phyloP scores from a whole-genome alignment of 257 asterid species.

The Solanum corneliomulleri region DNA sequence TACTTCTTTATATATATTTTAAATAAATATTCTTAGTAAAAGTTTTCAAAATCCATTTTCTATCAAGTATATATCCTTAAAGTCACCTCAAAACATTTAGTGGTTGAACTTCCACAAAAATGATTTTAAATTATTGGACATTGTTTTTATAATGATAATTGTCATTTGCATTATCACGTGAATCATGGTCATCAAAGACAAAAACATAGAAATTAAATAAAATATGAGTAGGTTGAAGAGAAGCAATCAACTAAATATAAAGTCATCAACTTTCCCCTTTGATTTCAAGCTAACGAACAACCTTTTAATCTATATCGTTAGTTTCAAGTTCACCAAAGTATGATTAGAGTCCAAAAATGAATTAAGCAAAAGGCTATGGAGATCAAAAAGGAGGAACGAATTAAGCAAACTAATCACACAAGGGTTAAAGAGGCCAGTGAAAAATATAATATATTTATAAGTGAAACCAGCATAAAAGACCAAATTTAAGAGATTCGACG shows the following conservation, averaged over 20 bases:
- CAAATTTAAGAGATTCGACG: neutral
- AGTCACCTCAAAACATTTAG: neutral
- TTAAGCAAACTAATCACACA: too few species aligned
- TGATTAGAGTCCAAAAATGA: too few species aligned
- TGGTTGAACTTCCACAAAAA: neutral
- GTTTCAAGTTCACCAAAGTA: neutral
- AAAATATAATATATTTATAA: neutral
- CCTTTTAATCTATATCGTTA: too few species aligned
- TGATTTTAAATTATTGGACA: too few species aligned
- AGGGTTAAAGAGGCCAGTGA: neutral
- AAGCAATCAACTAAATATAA: neutral
- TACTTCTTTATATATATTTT: neutral
- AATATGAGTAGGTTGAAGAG: neutral
- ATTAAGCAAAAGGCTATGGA: too few species aligned
- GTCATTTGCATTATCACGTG: neutral
- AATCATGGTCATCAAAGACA: neutral
- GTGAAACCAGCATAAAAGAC: neutral
- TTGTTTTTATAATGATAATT: too few species aligned
- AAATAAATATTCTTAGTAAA: too few species aligned
- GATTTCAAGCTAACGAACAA: too few species aligned
- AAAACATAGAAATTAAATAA: neutral
- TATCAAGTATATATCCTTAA: neutral
- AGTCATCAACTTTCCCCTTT: too few species aligned
- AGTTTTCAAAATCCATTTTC: neutral
- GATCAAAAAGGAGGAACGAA: too few species aligned